These are phyloP conservation scores for Solanum appendiculatum DNA, from an alignment of 257 asterid species.

Conservation along the genomic window DNA sequence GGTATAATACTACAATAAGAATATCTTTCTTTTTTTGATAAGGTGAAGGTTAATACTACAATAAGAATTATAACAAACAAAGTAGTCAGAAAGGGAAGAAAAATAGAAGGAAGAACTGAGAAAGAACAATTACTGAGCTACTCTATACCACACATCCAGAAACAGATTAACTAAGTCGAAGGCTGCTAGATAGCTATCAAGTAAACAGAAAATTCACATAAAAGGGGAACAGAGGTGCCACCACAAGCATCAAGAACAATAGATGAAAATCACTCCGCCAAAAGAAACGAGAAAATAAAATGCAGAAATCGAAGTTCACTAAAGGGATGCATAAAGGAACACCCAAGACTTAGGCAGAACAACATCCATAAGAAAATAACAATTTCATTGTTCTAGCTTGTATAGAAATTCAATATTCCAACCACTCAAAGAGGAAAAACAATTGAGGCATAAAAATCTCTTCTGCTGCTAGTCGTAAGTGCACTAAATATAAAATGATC, in stretches of 20 bases:
- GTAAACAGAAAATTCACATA: background rate
- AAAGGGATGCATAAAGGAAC: background rate
- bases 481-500: background rate
- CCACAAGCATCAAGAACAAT: background rate
- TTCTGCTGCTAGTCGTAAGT: background rate
- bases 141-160: background rate
- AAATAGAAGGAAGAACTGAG: background rate
- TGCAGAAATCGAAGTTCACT: background rate
- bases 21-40: background rate
- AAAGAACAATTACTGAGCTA: background rate
- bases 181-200: background rate
- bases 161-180: background rate
- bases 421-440: background rate
- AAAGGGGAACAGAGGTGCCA: background rate
- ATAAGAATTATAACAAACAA: background rate
- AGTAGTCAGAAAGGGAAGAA: background rate
- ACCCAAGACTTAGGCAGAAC: background rate
- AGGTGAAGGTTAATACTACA: background rate
- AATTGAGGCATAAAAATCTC: background rate
- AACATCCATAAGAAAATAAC: background rate
- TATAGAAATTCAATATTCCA: background rate
- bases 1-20: background rate
- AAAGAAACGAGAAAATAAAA: background rate
- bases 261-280: background rate
- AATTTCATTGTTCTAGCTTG: background rate